Conservation (phyloP, 2,329 filamentous ascomycete species). For the Fusarium heterosporum region DNA sequence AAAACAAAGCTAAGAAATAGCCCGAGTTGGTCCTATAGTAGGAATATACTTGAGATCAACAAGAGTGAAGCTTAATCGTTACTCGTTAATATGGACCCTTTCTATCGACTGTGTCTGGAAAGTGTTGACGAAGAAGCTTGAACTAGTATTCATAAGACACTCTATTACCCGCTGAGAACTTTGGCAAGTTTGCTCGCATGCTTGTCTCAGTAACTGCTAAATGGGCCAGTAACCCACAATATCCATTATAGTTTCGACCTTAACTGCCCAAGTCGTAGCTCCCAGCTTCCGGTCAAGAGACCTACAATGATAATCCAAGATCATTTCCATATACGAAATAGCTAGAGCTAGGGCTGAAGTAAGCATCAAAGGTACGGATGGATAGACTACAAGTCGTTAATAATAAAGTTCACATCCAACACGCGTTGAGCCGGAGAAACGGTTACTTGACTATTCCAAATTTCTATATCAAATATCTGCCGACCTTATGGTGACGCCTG, state of each 20-base stretch:
- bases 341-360: background rate
- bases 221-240: background rate
- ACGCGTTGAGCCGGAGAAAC: background rate
- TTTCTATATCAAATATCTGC: constrained; percentile 11
- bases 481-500: constrained; percentile 23
- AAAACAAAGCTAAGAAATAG: background rate
- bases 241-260: background rate
- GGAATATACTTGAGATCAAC: background rate
- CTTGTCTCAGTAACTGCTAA: background rate
- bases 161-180: background rate
- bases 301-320: too few relatives aligned
- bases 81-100: background rate
- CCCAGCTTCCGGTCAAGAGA: too few relatives aligned
- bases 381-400: background rate
- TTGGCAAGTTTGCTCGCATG: background rate
- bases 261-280: too few relatives aligned
- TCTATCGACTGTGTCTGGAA: background rate
- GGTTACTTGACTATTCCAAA: background rate
- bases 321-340: too few relatives aligned
- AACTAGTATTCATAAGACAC: background rate
- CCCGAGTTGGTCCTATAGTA: background rate
- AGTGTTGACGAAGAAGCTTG: background rate
- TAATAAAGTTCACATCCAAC: too few relatives aligned
- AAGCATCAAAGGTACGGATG: background rate
- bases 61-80: background rate